Evolutionary conservation across 768 basidiomycete genomes (phyloP).

Genomic region (Lentinula sp.): DNA sequence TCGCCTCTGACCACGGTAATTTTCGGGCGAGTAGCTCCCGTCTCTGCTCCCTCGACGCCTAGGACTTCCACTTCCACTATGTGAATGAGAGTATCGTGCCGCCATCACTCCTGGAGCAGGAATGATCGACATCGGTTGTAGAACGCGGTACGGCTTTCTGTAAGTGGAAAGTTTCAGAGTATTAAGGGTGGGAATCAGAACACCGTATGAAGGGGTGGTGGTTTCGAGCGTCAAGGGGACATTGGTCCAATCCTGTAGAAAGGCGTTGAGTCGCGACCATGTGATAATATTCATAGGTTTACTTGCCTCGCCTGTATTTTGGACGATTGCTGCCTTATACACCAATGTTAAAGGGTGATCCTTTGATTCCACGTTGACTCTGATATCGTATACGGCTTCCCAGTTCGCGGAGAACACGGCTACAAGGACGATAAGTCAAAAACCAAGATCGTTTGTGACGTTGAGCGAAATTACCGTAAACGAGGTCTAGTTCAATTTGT

Average conservation of each 20-base stretch:
- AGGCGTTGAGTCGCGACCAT: not conserved
- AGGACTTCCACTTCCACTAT: not conserved
- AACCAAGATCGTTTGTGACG: not conserved
- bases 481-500: constrained; percentile 7
- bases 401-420: constrained; percentile 32
- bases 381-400: constrained; percentile 34
- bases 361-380: constrained; percentile 34
- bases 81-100: not conserved
- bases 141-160: not conserved
- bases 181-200: constrained; percentile 26
- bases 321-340: constrained; percentile 35
- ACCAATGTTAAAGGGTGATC: constrained; percentile 29
- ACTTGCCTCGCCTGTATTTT: constrained; percentile 36
- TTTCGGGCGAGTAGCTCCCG: not conserved
- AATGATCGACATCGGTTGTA: not conserved
- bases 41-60: not conserved
- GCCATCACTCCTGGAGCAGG: not conserved
- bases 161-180: constrained; percentile 30
- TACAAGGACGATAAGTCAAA: constrained; percentile 9
- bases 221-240: constrained; percentile 39
- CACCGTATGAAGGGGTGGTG: constrained; percentile 33
- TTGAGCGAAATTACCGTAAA: constrained; percentile 6
- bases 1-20: not conserved
- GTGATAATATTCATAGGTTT: not conserved
- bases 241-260: constrained; percentile 33